Evolutionary conservation across 129 eudicot species (phyloP), one percentile per base, ranked within the genome.

Genomic region (Erigeron canadensis): DNA sequence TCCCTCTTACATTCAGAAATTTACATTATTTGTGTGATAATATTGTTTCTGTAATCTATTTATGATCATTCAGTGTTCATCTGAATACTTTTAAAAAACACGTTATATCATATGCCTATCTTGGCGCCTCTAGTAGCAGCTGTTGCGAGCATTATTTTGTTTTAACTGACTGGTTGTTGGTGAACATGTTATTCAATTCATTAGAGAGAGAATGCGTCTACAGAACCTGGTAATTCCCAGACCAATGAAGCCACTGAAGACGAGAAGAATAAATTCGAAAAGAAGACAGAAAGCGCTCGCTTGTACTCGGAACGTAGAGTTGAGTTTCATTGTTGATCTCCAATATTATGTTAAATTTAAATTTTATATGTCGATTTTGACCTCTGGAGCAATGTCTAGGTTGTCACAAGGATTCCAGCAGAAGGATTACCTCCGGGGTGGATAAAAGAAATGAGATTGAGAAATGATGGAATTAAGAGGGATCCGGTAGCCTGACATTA

Each of bases 381-480:
- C 8, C 59, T 71, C 64, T 74, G 55, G 74, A 76, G 53, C 47
- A 11, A 65, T 82, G 4, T 81, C 21, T 75, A 91, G 98, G 86
- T 73, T 77, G 12, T 77, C 74, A 82, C 81, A 81, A 79, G 69
- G 58, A 63, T 65, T 51, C 46, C 81, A 0, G 88, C 72, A 61
- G 88, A 86, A 13, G 90, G 80, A 67, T 76, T 91, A 22, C 96
- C 98, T 6, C 67, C 83, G 16, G 98, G 96, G 10, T 91, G 98
- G 98, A 77, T 83, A 19, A 85, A 81, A 81, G 98, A 88, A 77
- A 64, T 81, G 69, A 88, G 81, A 84, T 63, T 56, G 45, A 84
- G 79, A 65, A 75, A 70, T 74, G 6, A 9, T 63, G 83, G 73
- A 13, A 15, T 53, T 61, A 19, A 34, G 71, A 69, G 37, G 38